Conservation (phyloP, 345 rosid genomes). For the Balakata baccata region DNA sequence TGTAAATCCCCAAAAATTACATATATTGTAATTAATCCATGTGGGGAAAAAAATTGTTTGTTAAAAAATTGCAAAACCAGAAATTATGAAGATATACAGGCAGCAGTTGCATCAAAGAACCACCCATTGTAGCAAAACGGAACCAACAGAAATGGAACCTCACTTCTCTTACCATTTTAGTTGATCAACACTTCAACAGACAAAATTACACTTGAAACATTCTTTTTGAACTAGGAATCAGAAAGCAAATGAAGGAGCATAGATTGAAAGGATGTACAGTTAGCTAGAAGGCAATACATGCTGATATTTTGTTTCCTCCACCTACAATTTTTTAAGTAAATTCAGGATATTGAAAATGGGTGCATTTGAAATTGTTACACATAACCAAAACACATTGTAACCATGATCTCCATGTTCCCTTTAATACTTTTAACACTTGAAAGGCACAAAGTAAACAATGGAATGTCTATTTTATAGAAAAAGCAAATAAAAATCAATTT, state of each 20-base stretch:
- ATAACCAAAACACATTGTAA: not conserved
- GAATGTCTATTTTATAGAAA: not conserved
- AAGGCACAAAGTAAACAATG: too few species aligned
- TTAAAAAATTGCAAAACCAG: not conserved
- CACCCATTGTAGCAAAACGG: too few species aligned
- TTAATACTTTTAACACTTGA: not conserved
- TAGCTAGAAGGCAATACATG: not conserved
- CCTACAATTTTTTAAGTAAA: not conserved
- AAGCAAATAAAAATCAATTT: not conserved
- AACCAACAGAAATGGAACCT: not conserved
- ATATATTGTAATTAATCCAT: not conserved
- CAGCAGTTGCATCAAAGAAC: not conserved
- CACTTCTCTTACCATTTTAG: not conserved
- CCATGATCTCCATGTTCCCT: not conserved
- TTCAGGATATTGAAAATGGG: not conserved
- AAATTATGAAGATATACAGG: not conserved
- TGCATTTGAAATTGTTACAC: not conserved
- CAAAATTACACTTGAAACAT: not conserved
- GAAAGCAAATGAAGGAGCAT: not conserved
- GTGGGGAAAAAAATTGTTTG: not conserved
- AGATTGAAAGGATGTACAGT: not conserved
- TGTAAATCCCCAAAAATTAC: constrained; percentile 19
- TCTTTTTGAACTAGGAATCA: not conserved
- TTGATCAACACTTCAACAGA: not conserved
- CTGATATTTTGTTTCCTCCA: not conserved